These are phyloP conservation scores for Beauveria scarabaeidicola DNA, from an alignment of 2,329 filamentous ascomycete species.

Conservation along the genomic window DNA sequence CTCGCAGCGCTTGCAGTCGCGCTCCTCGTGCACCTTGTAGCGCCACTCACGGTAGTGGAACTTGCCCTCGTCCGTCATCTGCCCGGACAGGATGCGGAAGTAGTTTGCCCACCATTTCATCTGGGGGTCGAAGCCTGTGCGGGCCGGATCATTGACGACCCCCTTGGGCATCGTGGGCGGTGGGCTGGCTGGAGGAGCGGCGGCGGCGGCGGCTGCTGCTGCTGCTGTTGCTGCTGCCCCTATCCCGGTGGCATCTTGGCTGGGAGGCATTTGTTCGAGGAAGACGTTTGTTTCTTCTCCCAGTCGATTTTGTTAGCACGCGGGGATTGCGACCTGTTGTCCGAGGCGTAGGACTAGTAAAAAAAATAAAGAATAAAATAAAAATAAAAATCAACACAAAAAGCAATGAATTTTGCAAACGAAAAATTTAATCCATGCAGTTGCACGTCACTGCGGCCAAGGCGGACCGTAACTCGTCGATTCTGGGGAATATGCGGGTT, in stretches of 20 bases:
- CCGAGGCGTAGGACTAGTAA: not conserved
- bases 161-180: conserved; percentile 18
- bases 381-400: not conserved
- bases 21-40: conserved; percentile 65
- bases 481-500: conserved; percentile 11
- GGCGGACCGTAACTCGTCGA: conserved; percentile 7
- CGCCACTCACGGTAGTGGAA: conserved; percentile 71
- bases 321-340: not conserved
- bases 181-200: conserved; percentile 4
- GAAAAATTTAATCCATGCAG: conserved; percentile 10
- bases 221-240: not conserved
- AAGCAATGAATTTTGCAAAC: not conserved
- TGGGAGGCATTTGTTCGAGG: not conserved
- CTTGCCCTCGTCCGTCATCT: conserved; percentile 58
- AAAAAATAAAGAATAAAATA: not conserved
- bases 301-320: not conserved
- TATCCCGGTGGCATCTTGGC: not conserved
- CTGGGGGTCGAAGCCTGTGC: conserved; percentile 55
- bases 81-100: conserved; percentile 71
- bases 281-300: not conserved
- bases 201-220: not conserved
- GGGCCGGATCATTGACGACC: conserved; percentile 49
- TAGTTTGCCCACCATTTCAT: conserved; percentile 69
- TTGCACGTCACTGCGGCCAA: conserved; percentile 6
- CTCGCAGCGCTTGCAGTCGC: conserved; percentile 76